Evolutionary conservation across 78 protist species (phyloP), one percentile per base, ranked within the genome.

Genomic region (Dictyostelium capitatum): DNA sequence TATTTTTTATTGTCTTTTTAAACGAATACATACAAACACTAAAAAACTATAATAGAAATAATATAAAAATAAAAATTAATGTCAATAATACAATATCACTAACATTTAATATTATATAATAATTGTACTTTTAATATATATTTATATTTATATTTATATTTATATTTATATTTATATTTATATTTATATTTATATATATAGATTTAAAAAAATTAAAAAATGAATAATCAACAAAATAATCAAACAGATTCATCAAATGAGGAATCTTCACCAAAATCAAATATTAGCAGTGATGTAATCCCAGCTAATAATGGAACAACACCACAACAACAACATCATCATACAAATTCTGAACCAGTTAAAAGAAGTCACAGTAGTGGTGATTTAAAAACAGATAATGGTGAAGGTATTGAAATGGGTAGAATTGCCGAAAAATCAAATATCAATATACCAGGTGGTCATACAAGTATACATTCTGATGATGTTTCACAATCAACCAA

Each of bases 401-500:
- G 43, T 5, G 57, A 72, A 41, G 53, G 57, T 43, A 41, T 72
- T 43, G 57, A 32, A 30, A 48, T 75, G 62, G 81, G 20, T 32
- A 75, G 43, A 75, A 75, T 75, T 17, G 32, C 37, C 12, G 70
- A 78, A 25, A 59, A 78, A 53, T 54, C 69, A 54, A 53, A 53
- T 53, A 78, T 78, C 37, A 78, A 78, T 78, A 50, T 53, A 2
- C 83, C 83, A 32, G 37, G 23, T 6, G 25, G 20, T 30, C 43
- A 12, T 41, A 7, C 32, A 11, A 15, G 14, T 37, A 53, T 46
- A 6, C 20, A 53, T 23, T 48, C 62, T 0, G 51, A 23, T 75
- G 41, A 85, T n/a, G 79, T 47, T 43, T 83, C 67, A 25, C 43
- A 65, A 15, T 53, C 56, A 6, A 62, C 84, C 6, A 85, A 64